phyloP scores from a whole-genome alignment of 768 basidiomycete species.

The Gloeopeniophorella convolvens region DNA sequence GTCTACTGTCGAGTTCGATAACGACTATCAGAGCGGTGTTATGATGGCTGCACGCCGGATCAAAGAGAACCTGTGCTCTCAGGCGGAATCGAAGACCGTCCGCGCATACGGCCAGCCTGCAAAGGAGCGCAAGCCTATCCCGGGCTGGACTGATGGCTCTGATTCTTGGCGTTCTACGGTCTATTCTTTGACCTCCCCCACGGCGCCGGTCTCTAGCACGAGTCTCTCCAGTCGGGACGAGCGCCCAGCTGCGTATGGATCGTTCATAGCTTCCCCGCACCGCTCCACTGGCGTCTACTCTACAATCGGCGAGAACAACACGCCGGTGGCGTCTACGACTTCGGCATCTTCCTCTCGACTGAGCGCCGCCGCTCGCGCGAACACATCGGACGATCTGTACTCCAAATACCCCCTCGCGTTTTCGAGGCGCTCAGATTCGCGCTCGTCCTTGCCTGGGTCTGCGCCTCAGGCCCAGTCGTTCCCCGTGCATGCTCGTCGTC shows the following conservation, averaged over 20 bases:
- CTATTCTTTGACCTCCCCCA: slow-evolving; percentile 45
- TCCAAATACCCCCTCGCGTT: slow-evolving; percentile 51
- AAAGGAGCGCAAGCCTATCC: slow-evolving; percentile 38
- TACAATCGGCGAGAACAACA: slow-evolving; percentile 33
- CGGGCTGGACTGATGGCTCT: slow-evolving; percentile 65
- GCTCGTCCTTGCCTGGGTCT: slow-evolving; percentile 31
- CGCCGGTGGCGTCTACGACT: slow-evolving; percentile 9
- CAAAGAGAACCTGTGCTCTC: slow-evolving; percentile 38
- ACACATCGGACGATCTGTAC: slow-evolving; percentile 40
- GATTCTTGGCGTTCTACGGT: slow-evolving; percentile 62
- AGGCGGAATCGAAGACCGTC: slow-evolving; percentile 27
- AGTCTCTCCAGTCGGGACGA: slow-evolving; percentile 27
- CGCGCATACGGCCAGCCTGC: slow-evolving; percentile 19
- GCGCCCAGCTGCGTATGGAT: slow-evolving; percentile 34
- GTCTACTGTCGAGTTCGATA: slow-evolving; percentile 18
- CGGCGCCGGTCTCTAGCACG: slow-evolving; percentile 21
- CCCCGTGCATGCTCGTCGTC: slow-evolving; percentile 31
- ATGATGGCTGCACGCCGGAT: slow-evolving; percentile 66
- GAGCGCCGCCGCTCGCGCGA: slow-evolving; percentile 25
- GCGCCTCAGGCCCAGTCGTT: slow-evolving; percentile 30
- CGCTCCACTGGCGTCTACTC: slow-evolving; percentile 43
- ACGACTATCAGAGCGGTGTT: slow-evolving; percentile 50
- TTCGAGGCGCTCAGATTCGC: slow-evolving; percentile 47
- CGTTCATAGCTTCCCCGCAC: slow-evolving; percentile 48
- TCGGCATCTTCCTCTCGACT: slow-evolving; percentile 22